Evolutionary conservation across 2,329 filamentous ascomycete species (phyloP).

Genomic region (Botrytis squamosa): DNA sequence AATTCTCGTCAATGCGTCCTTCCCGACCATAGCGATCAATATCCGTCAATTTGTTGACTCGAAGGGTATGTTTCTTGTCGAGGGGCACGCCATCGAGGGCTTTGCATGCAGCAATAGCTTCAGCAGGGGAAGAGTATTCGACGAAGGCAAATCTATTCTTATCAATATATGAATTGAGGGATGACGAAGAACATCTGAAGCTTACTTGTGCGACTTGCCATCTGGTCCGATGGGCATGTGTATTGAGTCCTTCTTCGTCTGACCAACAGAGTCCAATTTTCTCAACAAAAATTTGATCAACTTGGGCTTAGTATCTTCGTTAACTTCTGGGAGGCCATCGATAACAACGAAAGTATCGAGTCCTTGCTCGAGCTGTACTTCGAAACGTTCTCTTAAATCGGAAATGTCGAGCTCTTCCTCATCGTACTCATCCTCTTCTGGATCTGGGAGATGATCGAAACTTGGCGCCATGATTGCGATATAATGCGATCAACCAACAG

Average conservation of each 20-base stretch:
- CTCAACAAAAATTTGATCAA: constrained; percentile 94
- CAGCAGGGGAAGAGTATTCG: constrained; percentile 86
- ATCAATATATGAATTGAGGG: constrained; percentile 11
- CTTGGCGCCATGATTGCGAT: constrained; percentile 78
- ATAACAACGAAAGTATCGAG: constrained; percentile 96
- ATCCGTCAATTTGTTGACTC: constrained; percentile 97
- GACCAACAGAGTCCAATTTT: constrained; percentile 85
- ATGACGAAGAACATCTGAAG: constrained; percentile 28
- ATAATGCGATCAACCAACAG: constrained; percentile 23
- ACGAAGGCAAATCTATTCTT: constrained; percentile 83
- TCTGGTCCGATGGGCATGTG: constrained; percentile 92
- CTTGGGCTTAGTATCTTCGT: constrained; percentile 87
- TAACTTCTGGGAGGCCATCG: constrained; percentile 88
- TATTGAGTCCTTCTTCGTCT: constrained; percentile 80
- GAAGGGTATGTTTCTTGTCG: constrained; percentile 94
- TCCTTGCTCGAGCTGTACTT: constrained; percentile 93
- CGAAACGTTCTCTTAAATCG: constrained; percentile 89
- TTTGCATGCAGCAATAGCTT: constrained; percentile 86
- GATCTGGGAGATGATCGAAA: constrained; percentile 89
- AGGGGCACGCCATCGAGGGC: constrained; percentile 82
- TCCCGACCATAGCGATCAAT: constrained; percentile 95
- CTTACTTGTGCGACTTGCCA: constrained; percentile 81
- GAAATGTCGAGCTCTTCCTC: constrained; percentile 95
- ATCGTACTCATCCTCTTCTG: constrained; percentile 81
- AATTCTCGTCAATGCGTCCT: constrained; percentile 89